A percentile compares a stretch with the other conserved stretches of the same genome.
phyloP scores from a whole-genome alignment of 2,329 filamentous ascomycete genomes.

The Coniochaeta pulveracea region DNA sequence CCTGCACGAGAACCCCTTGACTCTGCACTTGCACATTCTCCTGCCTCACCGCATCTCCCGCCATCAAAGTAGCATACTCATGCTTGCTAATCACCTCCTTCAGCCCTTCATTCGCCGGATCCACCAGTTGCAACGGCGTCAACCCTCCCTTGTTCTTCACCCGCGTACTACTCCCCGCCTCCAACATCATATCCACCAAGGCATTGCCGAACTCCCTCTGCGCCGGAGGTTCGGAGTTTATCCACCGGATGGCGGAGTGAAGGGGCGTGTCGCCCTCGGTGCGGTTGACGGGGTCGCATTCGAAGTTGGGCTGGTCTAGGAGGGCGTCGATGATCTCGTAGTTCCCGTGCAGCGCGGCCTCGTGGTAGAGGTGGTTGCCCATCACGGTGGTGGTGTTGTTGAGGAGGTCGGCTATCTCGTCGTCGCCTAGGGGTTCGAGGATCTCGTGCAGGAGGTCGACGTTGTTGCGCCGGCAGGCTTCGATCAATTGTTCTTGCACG shows the following conservation, averaged over 20 bases:
- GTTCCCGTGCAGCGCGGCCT: constrained; percentile 76
- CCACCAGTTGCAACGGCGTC: constrained; percentile 60
- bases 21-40: constrained; percentile 9
- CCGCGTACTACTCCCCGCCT: constrained; percentile 55
- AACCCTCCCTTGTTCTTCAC: constrained; percentile 61
- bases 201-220: constrained; percentile 54
- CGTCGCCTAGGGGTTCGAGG: constrained; percentile 48
- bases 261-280: constrained; percentile 67
- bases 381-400: constrained; percentile 79
- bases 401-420: constrained; percentile 63
- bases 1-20: constrained; percentile 8
- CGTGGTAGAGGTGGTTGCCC: constrained; percentile 81
- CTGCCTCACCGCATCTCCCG: constrained; percentile 33
- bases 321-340: constrained; percentile 77
- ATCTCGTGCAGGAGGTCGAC: constrained; percentile 71
- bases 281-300: constrained; percentile 68
- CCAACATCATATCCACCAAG: constrained; percentile 70
- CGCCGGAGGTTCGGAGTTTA: constrained; percentile 54
- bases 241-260: constrained; percentile 67
- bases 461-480: constrained; percentile 90
- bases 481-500: constrained; percentile 74
- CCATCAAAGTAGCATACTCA: constrained; percentile 52
- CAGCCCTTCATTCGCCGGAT: constrained; percentile 55
- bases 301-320: constrained; percentile 73
- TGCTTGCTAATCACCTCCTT: constrained; percentile 55